Conservation (phyloP, 2,329 filamentous ascomycete species). For the Colletotrichum noveboracense region DNA sequence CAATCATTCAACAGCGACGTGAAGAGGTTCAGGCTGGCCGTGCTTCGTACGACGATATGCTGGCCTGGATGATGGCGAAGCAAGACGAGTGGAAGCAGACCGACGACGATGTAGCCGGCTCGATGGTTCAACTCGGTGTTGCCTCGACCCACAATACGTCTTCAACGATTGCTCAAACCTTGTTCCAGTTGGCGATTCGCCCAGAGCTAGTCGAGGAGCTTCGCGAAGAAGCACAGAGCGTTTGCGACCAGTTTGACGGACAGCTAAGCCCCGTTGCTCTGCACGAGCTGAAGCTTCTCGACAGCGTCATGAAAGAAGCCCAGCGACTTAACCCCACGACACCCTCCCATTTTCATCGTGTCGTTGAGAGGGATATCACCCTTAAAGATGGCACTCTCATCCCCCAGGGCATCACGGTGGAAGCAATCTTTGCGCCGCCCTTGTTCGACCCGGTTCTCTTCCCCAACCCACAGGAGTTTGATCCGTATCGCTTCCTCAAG, state of each 20-base stretch:
- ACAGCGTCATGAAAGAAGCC: slow-evolving; percentile 38
- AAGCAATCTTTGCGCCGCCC: slow-evolving; percentile 25
- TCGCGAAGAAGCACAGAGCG: slow-evolving; percentile 50
- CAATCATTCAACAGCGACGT: background rate
- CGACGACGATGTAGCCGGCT: slow-evolving; percentile 37
- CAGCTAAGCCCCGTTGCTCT: slow-evolving; percentile 35
- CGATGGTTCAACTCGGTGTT: slow-evolving; percentile 46
- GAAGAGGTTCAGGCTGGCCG: background rate
- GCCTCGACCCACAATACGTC: slow-evolving; percentile 55
- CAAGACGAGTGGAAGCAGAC: slow-evolving; percentile 33
- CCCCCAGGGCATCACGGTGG: slow-evolving; percentile 38
- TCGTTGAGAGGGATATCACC: slow-evolving; percentile 50
- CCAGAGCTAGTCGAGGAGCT: slow-evolving; percentile 54
- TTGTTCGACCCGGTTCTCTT: background rate
- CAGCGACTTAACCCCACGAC: slow-evolving; percentile 33
- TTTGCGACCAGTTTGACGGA: slow-evolving; percentile 33
- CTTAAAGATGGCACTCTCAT: slow-evolving; percentile 23
- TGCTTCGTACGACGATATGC: background rate
- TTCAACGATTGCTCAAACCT: slow-evolving; percentile 35
- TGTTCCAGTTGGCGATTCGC: slow-evolving; percentile 54
- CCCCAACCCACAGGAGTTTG: background rate
- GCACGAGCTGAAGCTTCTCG: slow-evolving; percentile 34
- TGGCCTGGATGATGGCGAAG: slow-evolving; percentile 40
- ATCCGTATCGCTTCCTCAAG: background rate
- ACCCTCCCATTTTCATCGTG: slow-evolving; percentile 29